Evolutionary conservation across 352 stramenopile species (phyloP).

Genomic region (Phytophthora tubulina): DNA sequence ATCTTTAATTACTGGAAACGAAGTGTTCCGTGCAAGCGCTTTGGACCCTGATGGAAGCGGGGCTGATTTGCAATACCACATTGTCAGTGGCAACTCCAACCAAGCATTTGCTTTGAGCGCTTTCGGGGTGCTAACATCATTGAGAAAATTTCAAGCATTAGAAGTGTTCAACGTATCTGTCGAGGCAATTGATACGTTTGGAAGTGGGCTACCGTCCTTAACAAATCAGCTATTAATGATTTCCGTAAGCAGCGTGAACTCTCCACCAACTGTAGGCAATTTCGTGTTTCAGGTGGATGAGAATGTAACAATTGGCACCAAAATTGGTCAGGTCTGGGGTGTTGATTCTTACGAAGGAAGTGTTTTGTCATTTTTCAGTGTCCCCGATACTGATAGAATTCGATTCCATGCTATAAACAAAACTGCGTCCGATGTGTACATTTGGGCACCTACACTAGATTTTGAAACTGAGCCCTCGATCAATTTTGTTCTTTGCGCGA

Average conservation of each 20-base stretch:
- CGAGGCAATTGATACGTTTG: slow-evolving; percentile 25
- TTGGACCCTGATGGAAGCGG: slow-evolving; percentile 31
- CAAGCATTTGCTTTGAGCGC: slow-evolving; percentile 11
- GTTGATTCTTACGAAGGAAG: slow-evolving; percentile 48
- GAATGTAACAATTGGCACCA: slow-evolving; percentile 27
- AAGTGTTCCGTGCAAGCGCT: slow-evolving; percentile 22
- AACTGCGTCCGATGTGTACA: slow-evolving; percentile 42
- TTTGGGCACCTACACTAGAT: slow-evolving; percentile 43
- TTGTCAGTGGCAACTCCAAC: slow-evolving; percentile 9
- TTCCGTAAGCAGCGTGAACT: slow-evolving; percentile 34
- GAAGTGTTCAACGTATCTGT: slow-evolving; percentile 29
- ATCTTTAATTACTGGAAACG: slow-evolving; percentile 4
- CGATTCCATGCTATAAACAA: slow-evolving; percentile 40
- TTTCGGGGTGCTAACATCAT: slow-evolving; percentile 7
- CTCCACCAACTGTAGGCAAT: slow-evolving; percentile 20
- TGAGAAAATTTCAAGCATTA: slow-evolving; percentile 10
- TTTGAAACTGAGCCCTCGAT: slow-evolving; percentile 48
- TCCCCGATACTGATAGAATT: slow-evolving; percentile 40
- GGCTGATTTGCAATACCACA: slow-evolving; percentile 24
- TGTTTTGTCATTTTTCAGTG: slow-evolving; percentile 52
- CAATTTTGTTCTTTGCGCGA: slow-evolving; percentile 52
- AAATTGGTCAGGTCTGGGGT: slow-evolving; percentile 46
- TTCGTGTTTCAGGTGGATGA: slow-evolving; percentile 35
- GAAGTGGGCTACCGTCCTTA: slow-evolving; percentile 21
- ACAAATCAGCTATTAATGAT: slow-evolving; percentile 28